A percentile compares a stretch with the other conserved stretches of the same genome.
Conservation (phyloP, 306 rosid genomes). For the Sesbania bispinosa region DNA sequence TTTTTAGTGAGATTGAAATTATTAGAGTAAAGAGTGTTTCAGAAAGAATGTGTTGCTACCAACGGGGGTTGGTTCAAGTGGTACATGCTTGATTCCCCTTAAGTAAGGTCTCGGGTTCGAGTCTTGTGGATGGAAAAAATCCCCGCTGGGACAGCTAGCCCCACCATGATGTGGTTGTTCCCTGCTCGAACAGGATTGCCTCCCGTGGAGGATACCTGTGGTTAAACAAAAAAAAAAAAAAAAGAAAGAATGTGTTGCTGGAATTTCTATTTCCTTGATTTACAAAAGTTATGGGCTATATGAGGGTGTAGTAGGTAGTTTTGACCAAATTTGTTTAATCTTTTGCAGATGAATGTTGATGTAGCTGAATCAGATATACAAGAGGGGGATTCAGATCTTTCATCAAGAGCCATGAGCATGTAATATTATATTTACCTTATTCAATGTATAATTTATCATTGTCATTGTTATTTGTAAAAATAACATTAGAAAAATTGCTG, state of each 20-base stretch:
- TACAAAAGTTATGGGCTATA: background rate
- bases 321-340: background rate
- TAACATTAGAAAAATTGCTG: conserved; percentile 41
- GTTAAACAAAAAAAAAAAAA: no score
- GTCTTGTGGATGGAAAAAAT: no score
- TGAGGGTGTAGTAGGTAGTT: background rate
- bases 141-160: no score
- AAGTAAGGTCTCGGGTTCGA: no score
- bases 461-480: conserved; percentile 50
- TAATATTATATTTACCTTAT: conserved; percentile 40
- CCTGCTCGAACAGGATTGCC: no score
- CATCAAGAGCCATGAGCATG: conserved; percentile 91
- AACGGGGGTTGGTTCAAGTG: no score
- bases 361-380: conserved; percentile 51
- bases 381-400: conserved; percentile 71
- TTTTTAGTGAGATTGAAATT: background rate
- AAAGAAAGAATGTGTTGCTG: no score
- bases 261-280: background rate
- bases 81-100: no score
- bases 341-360: conserved; percentile 49
- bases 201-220: no score
- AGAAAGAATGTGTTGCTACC: no score
- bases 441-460: conserved; percentile 32
- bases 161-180: no score
- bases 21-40: no score